A percentile compares a stretch with the other conserved stretches of the same genome.
phyloP scores from a whole-genome alignment of 129 eudicot species.

The Glebionis coronaria region DNA sequence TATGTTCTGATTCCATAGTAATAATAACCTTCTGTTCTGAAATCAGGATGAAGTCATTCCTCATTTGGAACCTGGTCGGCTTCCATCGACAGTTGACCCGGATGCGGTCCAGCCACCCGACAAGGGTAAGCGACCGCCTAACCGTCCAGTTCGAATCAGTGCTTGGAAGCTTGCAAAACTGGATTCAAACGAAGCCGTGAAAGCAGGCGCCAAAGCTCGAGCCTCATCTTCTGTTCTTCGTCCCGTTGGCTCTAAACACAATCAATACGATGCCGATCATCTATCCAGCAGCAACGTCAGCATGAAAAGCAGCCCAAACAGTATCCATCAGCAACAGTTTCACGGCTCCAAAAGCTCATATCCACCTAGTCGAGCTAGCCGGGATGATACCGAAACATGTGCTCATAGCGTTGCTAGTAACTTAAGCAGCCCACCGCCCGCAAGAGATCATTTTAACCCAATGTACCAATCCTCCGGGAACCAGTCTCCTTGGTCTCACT shows the following conservation, averaged over 20 bases:
- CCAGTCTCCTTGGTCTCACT: slow-evolving; percentile 67
- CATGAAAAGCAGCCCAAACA: slow-evolving; percentile 72
- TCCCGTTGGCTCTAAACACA: slow-evolving; percentile 56
- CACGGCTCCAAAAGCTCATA: slow-evolving; percentile 67
- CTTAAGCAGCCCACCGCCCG: slow-evolving; percentile 66
- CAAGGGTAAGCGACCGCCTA: slow-evolving; percentile 58
- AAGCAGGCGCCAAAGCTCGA: slow-evolving; percentile 91
- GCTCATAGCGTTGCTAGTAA: slow-evolving; percentile 61
- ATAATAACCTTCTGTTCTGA: background rate
- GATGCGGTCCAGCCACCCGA: slow-evolving; percentile 50
- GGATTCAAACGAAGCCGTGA: slow-evolving; percentile 72
- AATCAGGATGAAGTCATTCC: slow-evolving; percentile 81
- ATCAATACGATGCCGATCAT: slow-evolving; percentile 54
- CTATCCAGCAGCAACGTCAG: slow-evolving; percentile 67
- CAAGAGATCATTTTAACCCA: slow-evolving; percentile 62
- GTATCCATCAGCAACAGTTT: slow-evolving; percentile 44
- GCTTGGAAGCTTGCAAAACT: slow-evolving; percentile 90
- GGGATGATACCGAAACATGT: slow-evolving; percentile 68
- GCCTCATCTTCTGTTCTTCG: slow-evolving; percentile 83
- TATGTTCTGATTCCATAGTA: slow-evolving; percentile 2
- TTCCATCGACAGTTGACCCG: slow-evolving; percentile 88
- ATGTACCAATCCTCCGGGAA: slow-evolving; percentile 67
- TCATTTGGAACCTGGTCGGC: slow-evolving; percentile 78
- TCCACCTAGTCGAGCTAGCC: slow-evolving; percentile 79
- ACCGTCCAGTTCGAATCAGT: slow-evolving; percentile 74